Evolutionary conservation across 768 basidiomycete species (phyloP), one percentile per base, ranked within the genome.

Genomic region (Austroboletus eburneus): DNA sequence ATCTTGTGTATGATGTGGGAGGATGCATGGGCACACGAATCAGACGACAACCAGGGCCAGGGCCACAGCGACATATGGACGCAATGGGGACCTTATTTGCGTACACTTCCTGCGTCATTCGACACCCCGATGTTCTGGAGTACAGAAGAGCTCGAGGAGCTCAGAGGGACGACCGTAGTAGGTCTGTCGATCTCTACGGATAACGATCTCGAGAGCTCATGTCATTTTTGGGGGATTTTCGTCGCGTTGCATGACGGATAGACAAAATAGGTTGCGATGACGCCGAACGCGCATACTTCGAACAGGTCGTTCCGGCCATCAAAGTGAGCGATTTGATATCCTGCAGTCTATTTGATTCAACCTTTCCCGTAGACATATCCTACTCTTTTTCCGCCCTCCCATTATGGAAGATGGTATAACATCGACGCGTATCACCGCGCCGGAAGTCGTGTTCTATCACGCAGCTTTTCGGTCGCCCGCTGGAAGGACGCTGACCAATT

Each of bases 1-100:
- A 97, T 99, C 48, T 72, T 98, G 32, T 89, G 85, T 52, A 86
- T 99, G 83, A 91, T 98, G 87, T 96, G 90, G 88, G 96, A 99
- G 66, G 79, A 78, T 44, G 77, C 82, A 4, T 75, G 75, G 52
- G 81, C 82, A 1, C 46, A 69, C 3, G 89, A 39, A 80, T 69
- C 44, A 90, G 91, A 92, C 12, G 39, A 42, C 21, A 12, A 16
- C 14, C 58, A 63, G 5, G 22, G 30, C 9, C 41, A 27, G 2
- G 16, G 23, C 24, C 29, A 35, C 4, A 32, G 22, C 22, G 17
- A 17, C n/a, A 13, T 22, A 25, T 42, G 27, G 9, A 23, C 46
- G 16, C 56, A 42, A 48, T 64, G 62, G 63, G 57, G 54, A 4
- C 51, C 62, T 1, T 63, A 63, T 25, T 50, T 63, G 44, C 54